Conservation (phyloP, 768 basidiomycete genomes). For the Fistulinella prunicolor region DNA sequence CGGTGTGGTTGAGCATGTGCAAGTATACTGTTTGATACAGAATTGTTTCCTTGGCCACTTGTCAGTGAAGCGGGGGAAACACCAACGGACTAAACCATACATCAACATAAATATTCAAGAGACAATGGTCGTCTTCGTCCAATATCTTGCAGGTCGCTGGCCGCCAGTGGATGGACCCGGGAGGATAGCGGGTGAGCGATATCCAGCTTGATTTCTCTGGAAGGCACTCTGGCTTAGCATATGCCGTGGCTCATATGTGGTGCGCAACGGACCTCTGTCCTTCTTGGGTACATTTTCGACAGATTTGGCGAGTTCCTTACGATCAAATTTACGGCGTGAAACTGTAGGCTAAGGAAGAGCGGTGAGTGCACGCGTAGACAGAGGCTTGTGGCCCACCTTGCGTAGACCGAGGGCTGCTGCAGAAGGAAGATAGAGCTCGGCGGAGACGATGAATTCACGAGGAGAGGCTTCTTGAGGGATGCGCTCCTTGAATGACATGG, state of each 20-base stretch:
- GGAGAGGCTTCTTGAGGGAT: conserved; percentile 9
- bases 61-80: conserved; percentile 10
- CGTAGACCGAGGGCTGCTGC: conserved; percentile 48
- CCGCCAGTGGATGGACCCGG: conserved; percentile 64
- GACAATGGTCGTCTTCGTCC: conserved; percentile 64
- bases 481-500: conserved; percentile 15
- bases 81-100: conserved; percentile 43
- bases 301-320: conserved; percentile 38
- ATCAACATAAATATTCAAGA: conserved; percentile 73
- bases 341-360: conserved; percentile 37
- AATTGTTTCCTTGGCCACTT: conserved; percentile 54
- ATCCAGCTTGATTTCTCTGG: conserved; percentile 77
- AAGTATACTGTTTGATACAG: conserved; percentile 72
- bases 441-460: conserved; percentile 58
- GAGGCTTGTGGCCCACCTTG: conserved; percentile 45
- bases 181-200: conserved; percentile 48
- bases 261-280: conserved; percentile 51
- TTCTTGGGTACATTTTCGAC: conserved; percentile 49
- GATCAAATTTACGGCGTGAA: conserved; percentile 55
- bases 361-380: conserved; percentile 9
- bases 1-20: conserved; percentile 72
- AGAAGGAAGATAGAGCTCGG: conserved; percentile 60
- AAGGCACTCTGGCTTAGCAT: conserved; percentile 1
- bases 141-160: conserved; percentile 66
- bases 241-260: neutral